These are phyloP conservation scores for Desmodesmus armatus DNA, from an alignment of 139 green algal species.

Conservation along the genomic window DNA sequence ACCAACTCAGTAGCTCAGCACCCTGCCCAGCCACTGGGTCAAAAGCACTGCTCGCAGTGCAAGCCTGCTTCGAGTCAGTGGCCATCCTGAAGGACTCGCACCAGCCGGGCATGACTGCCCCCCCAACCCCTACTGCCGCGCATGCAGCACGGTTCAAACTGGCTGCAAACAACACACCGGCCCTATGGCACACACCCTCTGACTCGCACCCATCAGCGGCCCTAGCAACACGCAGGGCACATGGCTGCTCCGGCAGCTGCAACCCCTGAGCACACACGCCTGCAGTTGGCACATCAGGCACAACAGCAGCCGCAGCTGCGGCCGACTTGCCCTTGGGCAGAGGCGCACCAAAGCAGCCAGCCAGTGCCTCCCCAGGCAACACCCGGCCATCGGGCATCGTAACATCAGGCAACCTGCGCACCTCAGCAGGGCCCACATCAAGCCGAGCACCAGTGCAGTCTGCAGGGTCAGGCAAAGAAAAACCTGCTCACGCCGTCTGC, in stretches of 20 bases:
- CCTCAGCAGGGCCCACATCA: not conserved
- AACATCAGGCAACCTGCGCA: not conserved
- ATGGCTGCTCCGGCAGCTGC: not conserved
- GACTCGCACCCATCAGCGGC: not conserved
- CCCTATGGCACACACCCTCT: not conserved
- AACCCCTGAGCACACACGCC: not conserved
- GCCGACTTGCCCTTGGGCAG: too few relatives aligned
- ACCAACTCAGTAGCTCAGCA: too few relatives aligned
- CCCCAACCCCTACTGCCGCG: too few relatives aligned
- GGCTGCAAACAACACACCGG: not conserved
- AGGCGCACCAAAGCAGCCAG: not conserved
- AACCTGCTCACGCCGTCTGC: conserved; percentile 41
- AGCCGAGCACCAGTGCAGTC: conserved; percentile 5
- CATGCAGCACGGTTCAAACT: not conserved
- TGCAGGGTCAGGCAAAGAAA: not conserved
- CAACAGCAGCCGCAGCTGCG: not conserved
- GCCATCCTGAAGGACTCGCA: not conserved
- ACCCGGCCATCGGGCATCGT: conserved; percentile 7
- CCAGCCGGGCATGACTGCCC: not conserved
- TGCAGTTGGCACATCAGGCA: not conserved
- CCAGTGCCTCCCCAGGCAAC: not conserved
- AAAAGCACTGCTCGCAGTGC: too few relatives aligned
- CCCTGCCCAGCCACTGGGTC: too few relatives aligned
- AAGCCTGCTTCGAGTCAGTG: not conserved
- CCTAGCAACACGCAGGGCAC: not conserved